Conservation (phyloP, 164 flowering plant genomes). For the Warburgia ugandensis region DNA sequence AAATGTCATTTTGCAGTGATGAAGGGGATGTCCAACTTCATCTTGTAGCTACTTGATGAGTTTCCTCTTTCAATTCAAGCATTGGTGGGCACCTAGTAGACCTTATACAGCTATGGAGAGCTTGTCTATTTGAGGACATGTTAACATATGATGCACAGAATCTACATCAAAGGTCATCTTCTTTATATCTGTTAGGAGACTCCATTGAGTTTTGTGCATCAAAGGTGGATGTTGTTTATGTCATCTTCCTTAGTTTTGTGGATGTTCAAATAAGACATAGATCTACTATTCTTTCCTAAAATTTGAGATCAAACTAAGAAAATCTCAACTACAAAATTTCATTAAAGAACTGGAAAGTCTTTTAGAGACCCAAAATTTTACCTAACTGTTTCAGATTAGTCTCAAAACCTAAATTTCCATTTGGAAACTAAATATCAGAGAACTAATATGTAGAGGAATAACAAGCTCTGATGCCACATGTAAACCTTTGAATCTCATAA, state of each 20-base stretch:
- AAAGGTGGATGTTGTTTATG: constrained; percentile 96
- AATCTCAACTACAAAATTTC: too few species aligned
- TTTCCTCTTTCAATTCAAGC: constrained; percentile 96
- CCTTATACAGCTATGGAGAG: constrained; percentile 94
- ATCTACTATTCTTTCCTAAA: too few species aligned
- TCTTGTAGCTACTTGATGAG: constrained; percentile 82
- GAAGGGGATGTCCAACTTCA: constrained; percentile 96
- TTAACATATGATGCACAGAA: constrained; percentile 41
- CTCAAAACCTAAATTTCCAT: too few species aligned
- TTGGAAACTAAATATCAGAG: too few species aligned
- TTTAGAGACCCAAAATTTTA: too few species aligned
- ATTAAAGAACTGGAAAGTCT: too few species aligned
- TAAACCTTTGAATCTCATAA: too few species aligned
- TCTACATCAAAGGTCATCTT: constrained; percentile 34
- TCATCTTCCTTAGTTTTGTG: constrained; percentile 86
- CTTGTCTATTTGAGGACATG: constrained; percentile 68
- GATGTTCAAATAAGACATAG: constrained; percentile 96
- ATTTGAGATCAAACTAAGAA: too few species aligned
- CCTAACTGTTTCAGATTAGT: too few species aligned
- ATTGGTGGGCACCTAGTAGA: constrained; percentile 88
- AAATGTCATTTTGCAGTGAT: constrained; percentile 95
- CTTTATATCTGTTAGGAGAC: constrained; percentile 51
- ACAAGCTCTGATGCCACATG: too few species aligned
- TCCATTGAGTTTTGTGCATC: constrained; percentile 69
- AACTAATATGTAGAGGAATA: too few species aligned